Evolutionary conservation across 2,329 filamentous ascomycete species (phyloP), one percentile per base, ranked within the genome.

Genomic region (Verticillium nonalfalfae): DNA sequence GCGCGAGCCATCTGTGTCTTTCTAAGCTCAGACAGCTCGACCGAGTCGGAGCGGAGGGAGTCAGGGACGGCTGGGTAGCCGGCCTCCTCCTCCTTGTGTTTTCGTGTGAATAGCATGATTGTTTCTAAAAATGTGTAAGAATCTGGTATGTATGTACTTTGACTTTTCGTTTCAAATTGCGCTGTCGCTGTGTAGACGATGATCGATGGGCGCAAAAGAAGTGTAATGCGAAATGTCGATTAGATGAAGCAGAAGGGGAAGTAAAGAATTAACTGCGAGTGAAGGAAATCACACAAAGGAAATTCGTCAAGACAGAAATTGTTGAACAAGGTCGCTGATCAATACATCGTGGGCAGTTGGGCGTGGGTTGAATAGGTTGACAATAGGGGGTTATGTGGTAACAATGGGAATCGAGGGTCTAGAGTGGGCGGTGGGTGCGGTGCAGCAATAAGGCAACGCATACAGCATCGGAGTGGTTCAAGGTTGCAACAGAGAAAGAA

Each of bases 51-150:
- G 36, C 68, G 71, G 56, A 79, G 70, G 62, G 75, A 73, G 61
- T 70, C 65, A 61, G 76, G 76, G 40, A 78, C 71, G 57, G 57
- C 69, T 57, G 75, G 75, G 61, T 75, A 77, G 26, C 35, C 57
- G 59, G 68, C 66, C 61, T 67, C 60, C 63, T 66, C 61, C 57
- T 70, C 67, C 62, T 70, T 68, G 64, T 67, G 64, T 65, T 72
- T 74, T 68, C 71, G 69, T 57, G 74, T 72, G 70, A 67, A 71
- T 62, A 74, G 68, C 75, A 76, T 77, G n/a, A 69, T 73, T 64
- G 63, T 70, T 69, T 73, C 66, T 69, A 40, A 60, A 60, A 66
- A n/a, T 36, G 64, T 71, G 62, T 64, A 59, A 64, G 62, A 62
- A 55, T 36, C 21, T 55, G 33, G 55, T 45, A 40, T 26, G 26